Base-by-base conservation (phyloP, 2,329 filamentous ascomycete genomes). In the Penicillium hordei region DNA sequence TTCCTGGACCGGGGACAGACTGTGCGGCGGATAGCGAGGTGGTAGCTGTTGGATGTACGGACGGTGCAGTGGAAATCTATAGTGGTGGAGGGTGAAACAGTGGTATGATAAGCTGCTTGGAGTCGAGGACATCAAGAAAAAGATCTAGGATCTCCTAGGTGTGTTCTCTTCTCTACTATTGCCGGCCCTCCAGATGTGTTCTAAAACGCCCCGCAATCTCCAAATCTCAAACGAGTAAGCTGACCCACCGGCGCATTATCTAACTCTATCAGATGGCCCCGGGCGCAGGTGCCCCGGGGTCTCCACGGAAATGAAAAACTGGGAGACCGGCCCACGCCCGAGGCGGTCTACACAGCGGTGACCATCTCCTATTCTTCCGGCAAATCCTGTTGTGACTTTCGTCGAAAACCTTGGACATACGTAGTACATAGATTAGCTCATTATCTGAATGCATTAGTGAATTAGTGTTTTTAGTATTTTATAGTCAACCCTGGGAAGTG, bases 31-130 rank as follows among this genome's bases (percentile, higher is more conserved):
- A 43, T 17, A 8, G 23, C 23, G 40, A 43, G 38, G 39, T 25
- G 13, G 13, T 25, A 15, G 1, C n/a, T 25, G 21, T 25, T 4
- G 7, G 15, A 25, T 43, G 23, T 25, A n/a, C 40, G 62, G 4
- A 63, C 56, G 0, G 66, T 66, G 31, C 67, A 69, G 5, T 64
- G 62, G 13, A 61, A 63, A 45, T 68, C 61, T 4, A 70, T 61
- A 2, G 57, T 64, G 60, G 67, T 69, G 12, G 67, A 66, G 61
- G 68, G 13, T 34, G n/a, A 43, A 33, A 2, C 17, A 31, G 19
- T 45, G 4, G 45, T 4, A 31, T 4, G 5, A 25, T 43, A 21
- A 21, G 4, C 44, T n/a, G 7, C 3, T n/a, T 13, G 12, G 1
- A 17, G 31, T 23, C 0, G 12, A 15, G 23, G 5, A 17, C n/a